A percentile compares a stretch with the other conserved stretches of the same genome.
Conservation (phyloP, 2,329 filamentous ascomycete genomes). For the Aspergillus sp. region DNA sequence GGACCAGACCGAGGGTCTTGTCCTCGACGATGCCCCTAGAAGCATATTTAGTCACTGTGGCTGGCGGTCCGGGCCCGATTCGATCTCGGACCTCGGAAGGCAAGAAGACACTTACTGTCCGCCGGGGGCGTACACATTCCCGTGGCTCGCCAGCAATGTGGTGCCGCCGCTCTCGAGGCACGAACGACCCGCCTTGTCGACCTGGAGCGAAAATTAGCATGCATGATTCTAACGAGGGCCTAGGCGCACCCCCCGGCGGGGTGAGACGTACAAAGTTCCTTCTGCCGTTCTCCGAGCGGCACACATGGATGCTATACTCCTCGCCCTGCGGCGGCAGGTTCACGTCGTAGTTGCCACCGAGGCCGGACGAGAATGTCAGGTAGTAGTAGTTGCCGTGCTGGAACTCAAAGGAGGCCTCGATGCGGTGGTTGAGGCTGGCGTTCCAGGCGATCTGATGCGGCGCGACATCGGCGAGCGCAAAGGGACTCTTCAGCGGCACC, state of each 20-base stretch:
- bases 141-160: slow-evolving; percentile 60
- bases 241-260: not conserved
- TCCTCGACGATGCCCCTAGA: slow-evolving; percentile 31
- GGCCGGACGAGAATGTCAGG: slow-evolving; percentile 61
- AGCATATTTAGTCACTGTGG: not conserved
- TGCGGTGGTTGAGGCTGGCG: slow-evolving; percentile 50
- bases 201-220: slow-evolving; percentile 18
- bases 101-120: slow-evolving; percentile 54
- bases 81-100: not conserved
- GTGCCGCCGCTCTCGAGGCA: slow-evolving; percentile 61
- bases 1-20: slow-evolving; percentile 48
- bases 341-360: slow-evolving; percentile 57
- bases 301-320: slow-evolving; percentile 67
- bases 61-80: not conserved
- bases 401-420: slow-evolving; percentile 59
- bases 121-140: slow-evolving; percentile 63
- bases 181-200: slow-evolving; percentile 54
- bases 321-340: slow-evolving; percentile 52
- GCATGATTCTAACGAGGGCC: not conserved
- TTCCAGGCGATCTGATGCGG: slow-evolving; percentile 56
- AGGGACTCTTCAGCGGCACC: slow-evolving; percentile 45
- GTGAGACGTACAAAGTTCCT: slow-evolving; percentile 51
- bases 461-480: slow-evolving; percentile 28
- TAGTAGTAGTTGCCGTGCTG: slow-evolving; percentile 60
- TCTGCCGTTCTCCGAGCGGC: slow-evolving; percentile 53